Evolutionary conservation across 1,284 basidiomycete genomes (phyloP).

Genomic region (Gomphus bonarii): DNA sequence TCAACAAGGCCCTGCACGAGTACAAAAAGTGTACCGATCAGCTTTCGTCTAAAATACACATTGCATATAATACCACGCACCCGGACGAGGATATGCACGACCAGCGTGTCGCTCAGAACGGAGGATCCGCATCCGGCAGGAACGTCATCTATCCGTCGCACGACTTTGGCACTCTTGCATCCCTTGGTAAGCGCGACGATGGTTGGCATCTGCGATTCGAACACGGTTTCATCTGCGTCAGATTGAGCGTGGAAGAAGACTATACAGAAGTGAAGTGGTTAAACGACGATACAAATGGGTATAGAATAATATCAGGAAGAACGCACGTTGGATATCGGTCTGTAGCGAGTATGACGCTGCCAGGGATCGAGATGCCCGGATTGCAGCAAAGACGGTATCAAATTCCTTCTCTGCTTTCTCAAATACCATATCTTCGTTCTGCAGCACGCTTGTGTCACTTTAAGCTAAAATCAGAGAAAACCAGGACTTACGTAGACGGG

Average conservation of each 20-base stretch:
- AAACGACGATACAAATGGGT: neutral
- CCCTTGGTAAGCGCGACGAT: constrained; percentile 85
- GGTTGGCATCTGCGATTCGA: constrained; percentile 65
- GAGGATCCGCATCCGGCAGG: constrained; percentile 85
- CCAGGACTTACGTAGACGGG: constrained; percentile 58
- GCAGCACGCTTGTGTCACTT: neutral
- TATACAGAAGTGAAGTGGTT: constrained; percentile 20
- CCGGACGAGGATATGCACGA: constrained; percentile 76
- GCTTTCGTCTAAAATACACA: neutral
- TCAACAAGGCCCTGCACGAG: constrained; percentile 67
- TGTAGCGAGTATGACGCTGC: constrained; percentile 89
- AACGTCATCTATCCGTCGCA: constrained; percentile 45
- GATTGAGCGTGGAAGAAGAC: constrained; percentile 74
- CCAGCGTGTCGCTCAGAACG: constrained; percentile 66
- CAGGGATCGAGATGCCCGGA: constrained; percentile 77
- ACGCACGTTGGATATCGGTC: constrained; percentile 74
- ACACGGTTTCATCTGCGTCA: constrained; percentile 51
- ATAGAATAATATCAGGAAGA: neutral
- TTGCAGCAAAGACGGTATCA: constrained; percentile 75
- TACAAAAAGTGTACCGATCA: neutral
- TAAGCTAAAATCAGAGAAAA: neutral
- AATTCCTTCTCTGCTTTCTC: constrained; percentile 76
- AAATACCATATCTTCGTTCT: constrained; percentile 62
- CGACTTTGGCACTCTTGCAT: constrained; percentile 61
- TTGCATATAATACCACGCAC: constrained; percentile 36